Conservation (phyloP, 768 basidiomycete species). For the Suillus paluster region DNA sequence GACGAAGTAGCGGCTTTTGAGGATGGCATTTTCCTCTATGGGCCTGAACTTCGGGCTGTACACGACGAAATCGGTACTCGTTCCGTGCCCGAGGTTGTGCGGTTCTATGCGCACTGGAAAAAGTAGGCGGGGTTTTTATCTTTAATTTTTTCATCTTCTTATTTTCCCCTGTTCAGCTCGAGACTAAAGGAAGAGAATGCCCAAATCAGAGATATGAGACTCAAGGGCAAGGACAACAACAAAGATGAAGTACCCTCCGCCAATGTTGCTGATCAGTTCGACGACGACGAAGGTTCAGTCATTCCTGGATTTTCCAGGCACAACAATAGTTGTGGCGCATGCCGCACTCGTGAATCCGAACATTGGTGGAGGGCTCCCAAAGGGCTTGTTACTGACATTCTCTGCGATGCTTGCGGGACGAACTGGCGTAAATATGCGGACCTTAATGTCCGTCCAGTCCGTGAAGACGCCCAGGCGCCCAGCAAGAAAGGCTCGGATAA, state of each 20-base stretch:
- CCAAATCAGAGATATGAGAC: slow-evolving; percentile 46
- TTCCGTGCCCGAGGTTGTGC: slow-evolving; percentile 76
- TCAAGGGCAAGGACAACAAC: slow-evolving; percentile 30
- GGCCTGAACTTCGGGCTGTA: slow-evolving; percentile 80
- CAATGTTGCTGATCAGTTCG: slow-evolving; percentile 37
- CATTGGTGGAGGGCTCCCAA: slow-evolving; percentile 95
- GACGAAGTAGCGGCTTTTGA: slow-evolving; percentile 79
- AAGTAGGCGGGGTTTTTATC: slow-evolving; percentile 49
- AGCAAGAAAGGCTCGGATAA: slow-evolving; percentile 51
- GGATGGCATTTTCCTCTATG: slow-evolving; percentile 70
- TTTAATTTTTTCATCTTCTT: slow-evolving; percentile 14
- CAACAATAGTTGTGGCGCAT: slow-evolving; percentile 76
- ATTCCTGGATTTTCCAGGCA: slow-evolving; percentile 58
- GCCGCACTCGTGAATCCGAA: slow-evolving; percentile 77
- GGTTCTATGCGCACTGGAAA: slow-evolving; percentile 89
- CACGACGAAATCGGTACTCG: slow-evolving; percentile 74
- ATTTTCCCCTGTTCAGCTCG: slow-evolving; percentile 42
- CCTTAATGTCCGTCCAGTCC: slow-evolving; percentile 71
- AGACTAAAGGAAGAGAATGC: slow-evolving; percentile 74
- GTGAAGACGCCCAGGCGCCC: slow-evolving; percentile 63
- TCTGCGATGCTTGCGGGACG: slow-evolving; percentile 86
- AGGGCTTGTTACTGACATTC: slow-evolving; percentile 72
- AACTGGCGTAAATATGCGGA: slow-evolving; percentile 96
- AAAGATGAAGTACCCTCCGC: slow-evolving; percentile 30
- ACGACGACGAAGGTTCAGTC: slow-evolving; percentile 81